A percentile compares a stretch with the other conserved stretches of the same genome.
Evolutionary conservation across 2,329 filamentous ascomycete genomes (phyloP).

Genomic region (Aspergillus terreus): DNA sequence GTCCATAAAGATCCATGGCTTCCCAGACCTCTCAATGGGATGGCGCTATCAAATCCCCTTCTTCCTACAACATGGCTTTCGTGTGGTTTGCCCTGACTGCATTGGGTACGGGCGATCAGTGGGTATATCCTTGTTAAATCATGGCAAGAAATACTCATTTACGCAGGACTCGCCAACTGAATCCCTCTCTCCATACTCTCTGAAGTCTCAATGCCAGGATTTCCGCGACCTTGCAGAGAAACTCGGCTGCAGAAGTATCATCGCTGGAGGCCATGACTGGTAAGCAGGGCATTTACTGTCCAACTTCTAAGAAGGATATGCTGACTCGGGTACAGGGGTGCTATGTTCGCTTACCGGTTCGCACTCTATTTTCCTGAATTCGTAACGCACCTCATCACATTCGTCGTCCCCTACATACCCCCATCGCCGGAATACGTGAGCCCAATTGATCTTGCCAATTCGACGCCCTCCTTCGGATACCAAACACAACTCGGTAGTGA

Average conservation of each 20-base stretch:
- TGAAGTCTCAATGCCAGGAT: constrained; percentile 5
- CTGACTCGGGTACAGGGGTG: neutral
- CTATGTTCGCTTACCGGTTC: constrained; percentile 4
- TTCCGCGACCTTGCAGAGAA: constrained; percentile 3
- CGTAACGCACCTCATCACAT: constrained; percentile 6
- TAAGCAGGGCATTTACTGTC: neutral
- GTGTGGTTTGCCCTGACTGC: constrained; percentile 5
- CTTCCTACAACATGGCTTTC: constrained; percentile 4
- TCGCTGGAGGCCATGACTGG: constrained; percentile 8
- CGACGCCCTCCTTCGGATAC: constrained; percentile 1
- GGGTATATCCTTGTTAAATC: neutral
- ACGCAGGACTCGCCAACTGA: constrained; percentile 4
- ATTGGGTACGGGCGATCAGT: constrained; percentile 7
- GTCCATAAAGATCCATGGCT: constrained; percentile 2
- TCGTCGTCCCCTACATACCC: constrained; percentile 4
- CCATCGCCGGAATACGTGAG: constrained; percentile 1
- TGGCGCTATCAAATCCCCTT: constrained; percentile 6
- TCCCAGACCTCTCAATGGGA: constrained; percentile 4
- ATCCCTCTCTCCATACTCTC: constrained; percentile 2
- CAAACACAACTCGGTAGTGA: constrained; percentile 6
- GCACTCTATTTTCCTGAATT: constrained; percentile 3
- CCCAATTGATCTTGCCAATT: neutral
- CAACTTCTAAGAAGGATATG: neutral
- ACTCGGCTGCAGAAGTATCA: constrained; percentile 3
- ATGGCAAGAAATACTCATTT: neutral